Evolutionary conservation across 1,284 basidiomycete genomes (phyloP), one percentile per base, ranked within the genome.

Genomic region (Rhodotorula sp.): DNA sequence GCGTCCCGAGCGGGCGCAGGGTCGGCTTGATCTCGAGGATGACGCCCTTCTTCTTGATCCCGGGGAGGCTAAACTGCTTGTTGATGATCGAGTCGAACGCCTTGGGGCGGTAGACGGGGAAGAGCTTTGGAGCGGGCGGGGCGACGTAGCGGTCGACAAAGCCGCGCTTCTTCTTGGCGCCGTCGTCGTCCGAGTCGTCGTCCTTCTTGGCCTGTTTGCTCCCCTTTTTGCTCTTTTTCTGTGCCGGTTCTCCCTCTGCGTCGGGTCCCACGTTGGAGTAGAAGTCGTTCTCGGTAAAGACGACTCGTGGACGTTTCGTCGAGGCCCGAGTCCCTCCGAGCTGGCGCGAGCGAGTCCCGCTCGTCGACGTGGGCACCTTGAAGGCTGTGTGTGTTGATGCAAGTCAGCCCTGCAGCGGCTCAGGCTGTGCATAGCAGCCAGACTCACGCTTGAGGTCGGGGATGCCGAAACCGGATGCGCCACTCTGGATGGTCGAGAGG

Each of bases 71-170:
- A 83, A 98, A 99, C 75, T 78, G 80, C 59, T 84, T 79, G 74
- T 80, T 81, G 56, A 84, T 81, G 5, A 90, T 82, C 71, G 87
- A 81, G 29, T 86, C 86, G 80, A 91, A 90, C 0, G 92, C 90
- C 80, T 92, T 95, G 20, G 90, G 88, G 76, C 88, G 89, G 83
- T 88, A 96, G 51, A 92, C 89, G 1, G 93, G 92, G 79, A 89
- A 97, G 62, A n/a, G 59, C 57, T 69, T 74, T 14, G 73, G 74
- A 8, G 67, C 51, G 15, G 73, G 64, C 16, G 76, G 76, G 12
- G 77, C 62, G 34, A 68, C 65, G 52, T 75, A 75, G 26, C 60
- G 58, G 68, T 78, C 77, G 59, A 69, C 71, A 39, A 72, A 75
- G 2, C 68, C 73, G n/a, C 89, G 87, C 80, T 87, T 87, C 78